These are phyloP conservation scores for Nymphaea thermarum DNA, from an alignment of 164 flowering plant genomes.

Conservation along the genomic window DNA sequence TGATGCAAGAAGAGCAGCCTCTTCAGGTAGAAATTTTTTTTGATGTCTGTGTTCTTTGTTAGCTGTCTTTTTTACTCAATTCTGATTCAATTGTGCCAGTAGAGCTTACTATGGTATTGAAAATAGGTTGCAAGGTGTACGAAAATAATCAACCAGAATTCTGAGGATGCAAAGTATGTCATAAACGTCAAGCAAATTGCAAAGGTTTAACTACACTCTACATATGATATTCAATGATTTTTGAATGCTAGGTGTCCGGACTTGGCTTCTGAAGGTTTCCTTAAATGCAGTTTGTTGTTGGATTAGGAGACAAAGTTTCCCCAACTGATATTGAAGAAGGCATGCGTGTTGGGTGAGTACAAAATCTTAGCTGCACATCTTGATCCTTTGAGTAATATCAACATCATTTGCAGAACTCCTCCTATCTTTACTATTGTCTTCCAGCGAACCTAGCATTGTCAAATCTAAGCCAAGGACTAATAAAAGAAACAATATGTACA, in stretches of 20 bases:
- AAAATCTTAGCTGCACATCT: neutral
- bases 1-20: constrained; percentile 99
- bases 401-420: neutral
- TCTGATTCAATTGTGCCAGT: neutral
- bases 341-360: constrained; percentile 96
- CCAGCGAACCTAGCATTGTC: no score
- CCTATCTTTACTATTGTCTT: no score
- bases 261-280: neutral
- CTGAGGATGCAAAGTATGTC: constrained; percentile 96
- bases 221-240: neutral
- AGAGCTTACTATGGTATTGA: neutral
- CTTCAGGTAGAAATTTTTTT: constrained; percentile 49
- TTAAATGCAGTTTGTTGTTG: constrained; percentile 90
- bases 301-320: constrained; percentile 94
- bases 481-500: no score
- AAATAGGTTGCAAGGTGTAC: constrained; percentile 98
- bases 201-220: constrained; percentile 36
- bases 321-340: constrained; percentile 99
- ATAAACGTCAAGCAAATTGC: constrained; percentile 99
- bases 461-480: no score
- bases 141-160: constrained; percentile 82
- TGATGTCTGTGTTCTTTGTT: neutral
- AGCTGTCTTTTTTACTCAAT: neutral
- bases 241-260: neutral
- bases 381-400: neutral